These are phyloP conservation scores for Mucor piriformis DNA, from an alignment of 371 early-diverging fungal genomes.

Conservation along the genomic window DNA sequence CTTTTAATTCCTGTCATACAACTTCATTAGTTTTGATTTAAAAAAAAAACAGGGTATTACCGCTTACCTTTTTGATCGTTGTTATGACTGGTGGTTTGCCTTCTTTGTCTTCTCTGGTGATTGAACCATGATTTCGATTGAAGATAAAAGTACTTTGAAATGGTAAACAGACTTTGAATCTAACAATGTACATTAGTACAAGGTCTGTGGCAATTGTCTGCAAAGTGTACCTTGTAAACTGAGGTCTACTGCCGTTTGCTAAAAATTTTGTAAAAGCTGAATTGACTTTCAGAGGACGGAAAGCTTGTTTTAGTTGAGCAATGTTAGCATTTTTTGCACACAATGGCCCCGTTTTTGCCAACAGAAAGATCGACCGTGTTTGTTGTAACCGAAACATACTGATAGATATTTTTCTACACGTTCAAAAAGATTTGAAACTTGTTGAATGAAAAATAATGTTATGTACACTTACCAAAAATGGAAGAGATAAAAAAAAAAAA, in stretches of 20 bases:
- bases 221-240: not conserved
- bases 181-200: not conserved
- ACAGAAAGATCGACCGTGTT: not conserved
- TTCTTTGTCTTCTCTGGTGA: not conserved
- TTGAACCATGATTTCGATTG: not conserved
- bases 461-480: too few species aligned
- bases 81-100: not conserved
- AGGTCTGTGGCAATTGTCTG: too few species aligned
- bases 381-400: conserved; percentile 1
- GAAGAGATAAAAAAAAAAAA: too few species aligned
- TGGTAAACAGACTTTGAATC: not conserved
- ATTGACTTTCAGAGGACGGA: not conserved
- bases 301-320: not conserved
- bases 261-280: not conserved
- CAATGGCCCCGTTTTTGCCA: not conserved
- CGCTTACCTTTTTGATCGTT: not conserved
- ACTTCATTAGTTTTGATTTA: too few species aligned
- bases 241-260: not conserved
- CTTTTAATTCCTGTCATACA: conserved; percentile 42
- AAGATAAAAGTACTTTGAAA: conserved; percentile 1
- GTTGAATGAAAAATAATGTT: not conserved
- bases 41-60: too few species aligned
- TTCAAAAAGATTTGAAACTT: too few species aligned
- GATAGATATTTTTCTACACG: not conserved
- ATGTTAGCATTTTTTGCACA: not conserved